Evolutionary conservation across 371 early-diverging fungal genomes (phyloP).

Genomic region (Umbelopsis sp.): DNA sequence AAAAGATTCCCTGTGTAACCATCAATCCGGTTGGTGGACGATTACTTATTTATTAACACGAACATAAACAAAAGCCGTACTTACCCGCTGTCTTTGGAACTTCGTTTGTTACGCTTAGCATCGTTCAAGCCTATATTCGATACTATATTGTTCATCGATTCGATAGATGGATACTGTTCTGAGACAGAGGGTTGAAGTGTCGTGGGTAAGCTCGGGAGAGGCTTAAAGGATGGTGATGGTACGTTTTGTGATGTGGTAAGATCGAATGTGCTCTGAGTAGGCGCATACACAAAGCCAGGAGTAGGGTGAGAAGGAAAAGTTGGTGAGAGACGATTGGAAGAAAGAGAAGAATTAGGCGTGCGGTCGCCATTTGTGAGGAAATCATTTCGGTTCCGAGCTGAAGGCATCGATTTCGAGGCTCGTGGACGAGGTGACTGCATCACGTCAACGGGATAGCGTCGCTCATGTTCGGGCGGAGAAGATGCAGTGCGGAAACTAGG

Average conservation of each 20-base stretch:
- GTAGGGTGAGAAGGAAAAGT: conserved; percentile 3
- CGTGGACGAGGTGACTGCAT: conserved; percentile 1
- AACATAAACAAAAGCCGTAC: neutral
- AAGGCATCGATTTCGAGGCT: conserved; percentile 15
- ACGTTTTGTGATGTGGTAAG: conserved; percentile 1
- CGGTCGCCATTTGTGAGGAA: neutral
- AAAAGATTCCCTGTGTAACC: conserved; percentile 37
- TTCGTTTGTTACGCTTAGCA: conserved; percentile 27
- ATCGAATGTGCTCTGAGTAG: conserved; percentile 24
- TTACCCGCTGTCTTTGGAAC: conserved; percentile 52
- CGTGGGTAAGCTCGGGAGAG: neutral
- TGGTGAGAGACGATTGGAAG: conserved; percentile 9
- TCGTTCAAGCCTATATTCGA: neutral
- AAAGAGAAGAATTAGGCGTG: conserved; percentile 14
- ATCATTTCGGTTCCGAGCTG: conserved; percentile 7
- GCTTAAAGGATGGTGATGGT: conserved; percentile 13
- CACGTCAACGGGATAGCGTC: neutral
- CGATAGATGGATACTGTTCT: neutral
- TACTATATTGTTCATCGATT: neutral
- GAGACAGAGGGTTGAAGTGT: neutral
- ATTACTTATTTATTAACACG: conserved; percentile 4
- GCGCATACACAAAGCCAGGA: conserved; percentile 39
- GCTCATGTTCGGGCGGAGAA: conserved; percentile 20
- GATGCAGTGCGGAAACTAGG: neutral
- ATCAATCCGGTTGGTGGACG: conserved; percentile 5